Base-by-base conservation (phyloP, 2,329 filamentous ascomycete species). In the Dothistroma pini region DNA sequence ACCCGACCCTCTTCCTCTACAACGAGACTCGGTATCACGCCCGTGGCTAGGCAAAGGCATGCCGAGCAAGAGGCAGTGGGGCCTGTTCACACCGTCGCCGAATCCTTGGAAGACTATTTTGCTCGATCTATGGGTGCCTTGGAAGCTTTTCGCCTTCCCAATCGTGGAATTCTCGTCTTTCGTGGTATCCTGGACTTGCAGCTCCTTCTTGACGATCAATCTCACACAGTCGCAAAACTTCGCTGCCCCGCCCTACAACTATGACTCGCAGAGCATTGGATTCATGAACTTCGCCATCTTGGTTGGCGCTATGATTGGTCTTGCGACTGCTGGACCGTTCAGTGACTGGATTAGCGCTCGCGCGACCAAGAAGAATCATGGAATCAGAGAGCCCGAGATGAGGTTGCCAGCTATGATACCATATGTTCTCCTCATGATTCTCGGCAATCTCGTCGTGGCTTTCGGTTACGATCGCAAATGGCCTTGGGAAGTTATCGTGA, bases 151-250 rank as follows among this genome's bases (percentile, higher is more conserved):
- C 69, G 66, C 78, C 0, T 88, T 84, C 71, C 86, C 86, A 0
- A 87, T 88, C 60, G 81, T 88, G 48, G 80, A 87, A 63, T 84
- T 86, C 60, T 78, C 85, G 0, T 79, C 83, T 16, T 87, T 88
- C 66, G 80, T 86, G 29, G 83, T 86, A 7, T 84, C 81, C 25
- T 88, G 84, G 83, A 79, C 78, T 9, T 84, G 83, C 58, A 82
- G 78, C 48, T 80, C 75, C 22, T 86, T 86, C 73, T 74, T 88
- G 52, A 82, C 81, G 2, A 68, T 87, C 68, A 88, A 88, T 72
- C 76, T 88, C n/a, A 86, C 84, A 0, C 82, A 75, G 62, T 79
- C 77, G 9, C 81, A 85, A 70, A 79, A 77, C 12, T 83, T 86
- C 60, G 79, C 80, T 1, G 78, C 77, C 0, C 82, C 83, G 0